Evolutionary conservation across 768 basidiomycete genomes (phyloP), one percentile per base, ranked within the genome.

Genomic region (Suillus lakei): DNA sequence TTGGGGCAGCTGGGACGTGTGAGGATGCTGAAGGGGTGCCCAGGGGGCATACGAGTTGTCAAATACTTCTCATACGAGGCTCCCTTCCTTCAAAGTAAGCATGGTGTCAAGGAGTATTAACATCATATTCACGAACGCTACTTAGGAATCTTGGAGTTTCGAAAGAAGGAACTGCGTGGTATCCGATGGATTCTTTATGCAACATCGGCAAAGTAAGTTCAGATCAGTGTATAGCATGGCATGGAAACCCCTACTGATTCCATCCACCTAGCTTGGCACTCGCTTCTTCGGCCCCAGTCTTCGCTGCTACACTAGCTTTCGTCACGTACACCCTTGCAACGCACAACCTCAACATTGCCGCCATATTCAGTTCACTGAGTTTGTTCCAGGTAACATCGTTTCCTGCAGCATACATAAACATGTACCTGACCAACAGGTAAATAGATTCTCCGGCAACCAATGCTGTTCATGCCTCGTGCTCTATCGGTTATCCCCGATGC

Each of bases 61-160:
- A 91, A 91, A 73, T 90, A 88, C 69, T 92, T 92, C 73, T 88
- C 86, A 32, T 91, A 91, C 68, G 91, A 92, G 75, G 67, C 81
- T 1, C 88, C 90, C 0, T 91, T 90, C 75, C 74, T 91, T 51
- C 81, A 86, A 66, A 81, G 90, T 89, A 65, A 73, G 83, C 76
- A 4, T 43, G 13, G 18, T 60, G 30, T 63, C 15, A 38, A 62
- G 63, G 26, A 28, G 32, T 18, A 30, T 67, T 41, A 15, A 12
- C 51, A 7, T 3, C 53, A 69, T 26, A 53, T 53, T 41, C 36
- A 39, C 41, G 16, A 28, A 41, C n/a, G 26, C 30, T 26, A 36
- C 51, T 9, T 62, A 90, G 88, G 86, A 18, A 85, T 91, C 30
- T 82, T 79, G 60, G 78, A 80, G 13, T 83, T 85, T 38, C 82